Evolutionary conservation across 495 filamentous ascomycete genomes (phyloP).

Genomic region (Daldinia bambusicola): DNA sequence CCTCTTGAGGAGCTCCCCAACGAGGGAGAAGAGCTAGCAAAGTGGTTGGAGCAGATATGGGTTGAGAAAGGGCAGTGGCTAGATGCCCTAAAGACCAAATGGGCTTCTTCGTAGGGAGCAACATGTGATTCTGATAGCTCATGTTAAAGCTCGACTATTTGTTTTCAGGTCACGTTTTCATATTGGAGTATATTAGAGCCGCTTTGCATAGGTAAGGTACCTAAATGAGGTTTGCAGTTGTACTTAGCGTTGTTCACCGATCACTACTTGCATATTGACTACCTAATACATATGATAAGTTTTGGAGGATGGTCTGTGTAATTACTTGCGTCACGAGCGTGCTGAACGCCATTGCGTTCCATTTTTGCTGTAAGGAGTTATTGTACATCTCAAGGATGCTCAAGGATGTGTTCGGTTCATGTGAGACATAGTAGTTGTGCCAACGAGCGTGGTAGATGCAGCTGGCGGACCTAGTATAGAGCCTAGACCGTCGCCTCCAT

Average conservation of each 20-base stretch:
- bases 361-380: conserved; percentile 37
- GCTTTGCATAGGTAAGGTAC: conserved; percentile 7
- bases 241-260: conserved; percentile 36
- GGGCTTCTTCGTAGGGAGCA: conserved; percentile 21
- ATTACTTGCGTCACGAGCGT: conserved; percentile 35
- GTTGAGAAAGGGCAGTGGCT: conserved; percentile 64
- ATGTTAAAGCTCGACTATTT: background rate
- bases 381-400: conserved; percentile 30
- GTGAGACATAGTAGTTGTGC: conserved; percentile 25
- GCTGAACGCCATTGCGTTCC: conserved; percentile 28
- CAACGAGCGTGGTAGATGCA: conserved; percentile 19
- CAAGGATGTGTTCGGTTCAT: conserved; percentile 28
- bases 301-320: conserved; percentile 32
- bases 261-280: conserved; percentile 23
- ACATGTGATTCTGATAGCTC: background rate
- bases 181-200: conserved; percentile 32
- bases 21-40: conserved; percentile 56
- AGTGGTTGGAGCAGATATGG: conserved; percentile 66
- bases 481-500: conserved; percentile 39
- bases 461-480: conserved; percentile 14
- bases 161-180: conserved; percentile 29
- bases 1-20: conserved; percentile 58
- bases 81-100: conserved; percentile 52
- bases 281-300: conserved; percentile 3
- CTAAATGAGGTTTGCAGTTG: conserved; percentile 9